These are phyloP conservation scores for Dalbergia oliveri DNA, from an alignment of 306 rosid species.

Conservation along the genomic window DNA sequence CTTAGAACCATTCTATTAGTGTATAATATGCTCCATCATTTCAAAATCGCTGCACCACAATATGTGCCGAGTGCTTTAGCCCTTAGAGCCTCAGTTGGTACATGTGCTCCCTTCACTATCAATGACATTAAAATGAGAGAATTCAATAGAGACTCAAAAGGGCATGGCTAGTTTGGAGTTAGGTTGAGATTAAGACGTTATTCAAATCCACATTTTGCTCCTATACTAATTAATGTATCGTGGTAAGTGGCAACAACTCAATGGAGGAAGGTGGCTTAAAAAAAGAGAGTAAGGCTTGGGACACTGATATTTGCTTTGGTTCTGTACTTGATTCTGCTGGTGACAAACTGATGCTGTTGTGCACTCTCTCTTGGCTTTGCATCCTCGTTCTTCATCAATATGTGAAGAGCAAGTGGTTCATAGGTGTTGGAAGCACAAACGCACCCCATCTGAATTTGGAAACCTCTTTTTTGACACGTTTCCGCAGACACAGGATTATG, in stretches of 20 bases:
- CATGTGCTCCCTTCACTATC: too few species aligned
- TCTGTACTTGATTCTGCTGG: neutral
- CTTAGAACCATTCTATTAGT: too few species aligned
- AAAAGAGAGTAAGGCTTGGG: neutral
- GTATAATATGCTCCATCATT: neutral
- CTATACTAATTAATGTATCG: neutral
- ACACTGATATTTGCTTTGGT: neutral
- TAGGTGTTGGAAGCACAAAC: neutral
- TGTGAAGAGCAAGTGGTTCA: neutral
- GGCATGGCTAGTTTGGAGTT: neutral
- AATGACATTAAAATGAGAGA: too few species aligned
- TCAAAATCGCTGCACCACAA: neutral
- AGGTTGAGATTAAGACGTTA: neutral
- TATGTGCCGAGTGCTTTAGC: neutral
- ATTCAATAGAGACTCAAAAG: neutral
- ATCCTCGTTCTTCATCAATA: neutral
- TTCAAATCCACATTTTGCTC: neutral
- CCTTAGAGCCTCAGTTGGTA: too few species aligned
- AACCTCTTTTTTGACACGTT: neutral
- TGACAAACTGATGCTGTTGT: neutral
- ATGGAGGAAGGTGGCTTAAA: neutral
- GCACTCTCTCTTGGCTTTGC: neutral
- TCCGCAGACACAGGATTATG: neutral
- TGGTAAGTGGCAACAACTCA: too few species aligned
- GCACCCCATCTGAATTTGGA: neutral